Percentiles rank a stretch among this genome's conserved stretches.
Conservation (phyloP, 352 stramenopile genomes). For the Pelagophyceae sp. region DNA sequence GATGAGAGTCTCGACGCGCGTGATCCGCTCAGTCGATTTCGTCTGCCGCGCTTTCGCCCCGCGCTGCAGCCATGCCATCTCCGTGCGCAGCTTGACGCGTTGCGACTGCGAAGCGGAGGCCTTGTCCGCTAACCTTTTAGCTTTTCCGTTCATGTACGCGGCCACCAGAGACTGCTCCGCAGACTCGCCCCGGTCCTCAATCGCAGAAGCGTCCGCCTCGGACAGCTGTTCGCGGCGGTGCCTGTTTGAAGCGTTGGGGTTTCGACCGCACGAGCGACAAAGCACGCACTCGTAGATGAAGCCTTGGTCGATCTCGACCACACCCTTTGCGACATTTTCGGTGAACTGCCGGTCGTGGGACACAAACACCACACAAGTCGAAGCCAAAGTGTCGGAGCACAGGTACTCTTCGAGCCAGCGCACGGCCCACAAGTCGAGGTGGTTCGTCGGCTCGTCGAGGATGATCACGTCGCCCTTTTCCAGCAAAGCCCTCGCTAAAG, state of each 20-base stretch:
- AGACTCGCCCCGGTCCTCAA: not conserved
- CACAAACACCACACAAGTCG: conserved; percentile 60
- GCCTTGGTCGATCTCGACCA: conserved; percentile 37
- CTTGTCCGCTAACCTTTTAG: conserved; percentile 44
- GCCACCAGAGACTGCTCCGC: not conserved
- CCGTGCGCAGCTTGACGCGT: conserved; percentile 21
- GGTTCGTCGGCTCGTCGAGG: conserved; percentile 96
- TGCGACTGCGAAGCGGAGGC: conserved; percentile 19
- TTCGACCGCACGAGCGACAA: too few relatives aligned
- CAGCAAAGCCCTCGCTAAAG: conserved; percentile 66
- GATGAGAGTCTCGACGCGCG: conserved; percentile 64
- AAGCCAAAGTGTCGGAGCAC: conserved; percentile 67
- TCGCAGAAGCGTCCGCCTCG: not conserved
- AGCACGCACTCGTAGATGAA: conserved; percentile 32
- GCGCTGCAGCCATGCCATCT: conserved; percentile 38
- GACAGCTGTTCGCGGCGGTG: not conserved
- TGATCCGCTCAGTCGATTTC: conserved; percentile 41
- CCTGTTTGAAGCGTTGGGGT: too few relatives aligned
- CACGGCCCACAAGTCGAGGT: conserved; percentile 83
- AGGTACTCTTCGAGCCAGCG: conserved; percentile 79
- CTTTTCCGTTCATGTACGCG: conserved; percentile 6
- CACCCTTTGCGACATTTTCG: conserved; percentile 46
- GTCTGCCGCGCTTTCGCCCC: conserved; percentile 63
- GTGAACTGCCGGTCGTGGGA: conserved; percentile 81
- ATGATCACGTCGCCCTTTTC: conserved; percentile 54